phyloP scores from a whole-genome alignment of 768 basidiomycete genomes.

The Tephrocybe sp. region DNA sequence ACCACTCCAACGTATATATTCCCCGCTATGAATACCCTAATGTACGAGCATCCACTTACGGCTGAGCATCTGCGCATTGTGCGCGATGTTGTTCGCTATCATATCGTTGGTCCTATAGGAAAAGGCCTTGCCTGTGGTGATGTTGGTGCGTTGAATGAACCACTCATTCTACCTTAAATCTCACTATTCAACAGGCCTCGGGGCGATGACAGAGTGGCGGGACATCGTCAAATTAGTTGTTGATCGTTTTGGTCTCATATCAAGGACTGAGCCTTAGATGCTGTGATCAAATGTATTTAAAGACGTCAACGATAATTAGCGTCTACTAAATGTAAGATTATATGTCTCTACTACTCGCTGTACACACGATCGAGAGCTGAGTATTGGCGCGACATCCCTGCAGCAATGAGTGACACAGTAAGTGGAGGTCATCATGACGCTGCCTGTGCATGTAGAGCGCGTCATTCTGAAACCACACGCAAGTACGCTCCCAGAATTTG shows the following conservation, averaged over 20 bases:
- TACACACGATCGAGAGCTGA: too few species aligned
- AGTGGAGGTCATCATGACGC: too few species aligned
- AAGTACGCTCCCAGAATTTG: too few species aligned
- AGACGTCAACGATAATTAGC: too few species aligned
- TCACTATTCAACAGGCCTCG: slow-evolving; percentile 52
- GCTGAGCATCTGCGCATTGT: slow-evolving; percentile 77
- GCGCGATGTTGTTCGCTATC: slow-evolving; percentile 73
- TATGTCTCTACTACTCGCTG: too few species aligned
- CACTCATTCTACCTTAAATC: background rate
- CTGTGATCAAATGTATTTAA: too few species aligned
- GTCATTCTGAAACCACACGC: too few species aligned
- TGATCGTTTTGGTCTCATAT: slow-evolving; percentile 41
- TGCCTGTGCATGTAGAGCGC: too few species aligned
- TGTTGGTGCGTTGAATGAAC: slow-evolving; percentile 53
- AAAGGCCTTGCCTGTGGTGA: slow-evolving; percentile 92
- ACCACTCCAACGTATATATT: slow-evolving; percentile 87
- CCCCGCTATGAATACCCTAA: slow-evolving; percentile 98
- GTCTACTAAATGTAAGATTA: too few species aligned
- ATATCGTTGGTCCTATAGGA: slow-evolving; percentile 82
- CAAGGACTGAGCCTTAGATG: background rate
- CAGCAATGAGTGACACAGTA: too few species aligned
- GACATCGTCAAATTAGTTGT: slow-evolving; percentile 81
- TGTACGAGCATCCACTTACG: slow-evolving; percentile 95
- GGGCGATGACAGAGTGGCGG: slow-evolving; percentile 96
- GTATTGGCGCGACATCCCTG: too few species aligned